Conservation (phyloP, 192 early-diverging fungal genomes). For the Coemansia sp. region DNA sequence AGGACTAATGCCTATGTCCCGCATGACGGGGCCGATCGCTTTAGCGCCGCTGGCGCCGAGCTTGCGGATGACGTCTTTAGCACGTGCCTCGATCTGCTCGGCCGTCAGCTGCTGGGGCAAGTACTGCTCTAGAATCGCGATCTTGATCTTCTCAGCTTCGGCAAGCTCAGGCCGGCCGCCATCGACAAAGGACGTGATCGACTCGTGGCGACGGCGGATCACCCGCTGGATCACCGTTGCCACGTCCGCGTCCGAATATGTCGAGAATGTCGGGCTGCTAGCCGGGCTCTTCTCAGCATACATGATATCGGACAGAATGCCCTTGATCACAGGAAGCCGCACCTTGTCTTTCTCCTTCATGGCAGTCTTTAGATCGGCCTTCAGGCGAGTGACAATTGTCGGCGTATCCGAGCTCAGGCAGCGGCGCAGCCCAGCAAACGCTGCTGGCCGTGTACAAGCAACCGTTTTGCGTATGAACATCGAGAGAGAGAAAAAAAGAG, state of each 20-base stretch:
- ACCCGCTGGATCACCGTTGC: slow-evolving; percentile 70
- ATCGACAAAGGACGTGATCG: slow-evolving; percentile 61
- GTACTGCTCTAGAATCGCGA: slow-evolving; percentile 66
- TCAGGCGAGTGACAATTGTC: slow-evolving; percentile 54
- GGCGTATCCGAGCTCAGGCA: slow-evolving; percentile 6
- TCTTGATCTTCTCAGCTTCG: slow-evolving; percentile 65
- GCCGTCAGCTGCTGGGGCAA: slow-evolving; percentile 75
- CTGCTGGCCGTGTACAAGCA: neutral
- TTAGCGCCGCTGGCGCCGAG: slow-evolving; percentile 58
- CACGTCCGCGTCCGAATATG: slow-evolving; percentile 60
- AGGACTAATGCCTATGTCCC: slow-evolving; percentile 66
- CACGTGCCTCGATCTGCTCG: slow-evolving; percentile 67
- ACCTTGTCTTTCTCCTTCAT: slow-evolving; percentile 76
- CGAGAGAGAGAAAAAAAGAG: neutral
- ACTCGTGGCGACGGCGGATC: slow-evolving; percentile 80
- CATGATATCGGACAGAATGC: slow-evolving; percentile 73
- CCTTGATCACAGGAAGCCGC: slow-evolving; percentile 63
- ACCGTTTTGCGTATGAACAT: too few species aligned
- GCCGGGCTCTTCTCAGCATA: slow-evolving; percentile 69
- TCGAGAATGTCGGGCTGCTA: slow-evolving; percentile 24
- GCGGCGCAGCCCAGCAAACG: slow-evolving; percentile 2
- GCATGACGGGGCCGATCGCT: slow-evolving; percentile 87
- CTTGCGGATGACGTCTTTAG: slow-evolving; percentile 52
- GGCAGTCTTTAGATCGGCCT: slow-evolving; percentile 73
- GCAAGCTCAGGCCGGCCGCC: slow-evolving; percentile 75